Percentiles rank a stretch among this genome's conserved stretches.
These are phyloP conservation scores for Brassica napus DNA, from an alignment of 345 rosid species.

Conservation along the genomic window DNA sequence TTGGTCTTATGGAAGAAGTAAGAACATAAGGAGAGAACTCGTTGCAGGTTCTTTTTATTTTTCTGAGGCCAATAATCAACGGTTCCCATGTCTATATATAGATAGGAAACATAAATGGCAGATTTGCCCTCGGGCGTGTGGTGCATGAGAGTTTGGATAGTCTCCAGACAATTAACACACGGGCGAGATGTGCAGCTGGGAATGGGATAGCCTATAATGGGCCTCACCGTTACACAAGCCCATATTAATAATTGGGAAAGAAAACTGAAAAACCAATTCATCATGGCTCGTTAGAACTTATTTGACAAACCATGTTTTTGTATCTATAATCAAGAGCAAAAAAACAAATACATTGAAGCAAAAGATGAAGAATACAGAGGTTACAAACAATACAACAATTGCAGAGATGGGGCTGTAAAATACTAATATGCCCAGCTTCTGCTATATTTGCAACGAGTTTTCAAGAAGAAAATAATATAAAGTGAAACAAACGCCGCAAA, in stretches of 20 bases:
- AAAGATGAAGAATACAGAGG: slow-evolving; percentile 25
- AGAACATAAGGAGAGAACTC: slow-evolving; percentile 21
- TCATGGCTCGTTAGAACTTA: neutral
- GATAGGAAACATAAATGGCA: slow-evolving; percentile 13
- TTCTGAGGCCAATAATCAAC: slow-evolving; percentile 31
- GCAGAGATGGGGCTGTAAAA: slow-evolving; percentile 35
- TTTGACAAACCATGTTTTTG: neutral
- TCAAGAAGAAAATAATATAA: slow-evolving; percentile 7
- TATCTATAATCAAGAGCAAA: neutral
- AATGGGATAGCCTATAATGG: too few species aligned
- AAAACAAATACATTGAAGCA: neutral
- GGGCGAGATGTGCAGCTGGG: neutral
- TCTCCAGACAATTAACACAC: neutral
- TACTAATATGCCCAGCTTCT: slow-evolving; percentile 28
- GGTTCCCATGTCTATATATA: neutral
- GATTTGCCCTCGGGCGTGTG: slow-evolving; percentile 12
- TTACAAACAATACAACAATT: slow-evolving; percentile 36
- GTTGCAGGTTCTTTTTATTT: slow-evolving; percentile 19
- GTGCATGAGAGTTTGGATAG: neutral
- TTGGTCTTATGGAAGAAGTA: slow-evolving; percentile 16
- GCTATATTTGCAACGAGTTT: slow-evolving; percentile 37
- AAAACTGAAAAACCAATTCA: too few species aligned
- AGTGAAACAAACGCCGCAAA: slow-evolving; percentile 21
- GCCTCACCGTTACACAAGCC: too few species aligned
- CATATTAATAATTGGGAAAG: neutral